Percentiles rank a stretch among this genome's conserved stretches.
phyloP scores from a whole-genome alignment of 192 early-diverging fungal genomes.

The Coemansia sp. region DNA sequence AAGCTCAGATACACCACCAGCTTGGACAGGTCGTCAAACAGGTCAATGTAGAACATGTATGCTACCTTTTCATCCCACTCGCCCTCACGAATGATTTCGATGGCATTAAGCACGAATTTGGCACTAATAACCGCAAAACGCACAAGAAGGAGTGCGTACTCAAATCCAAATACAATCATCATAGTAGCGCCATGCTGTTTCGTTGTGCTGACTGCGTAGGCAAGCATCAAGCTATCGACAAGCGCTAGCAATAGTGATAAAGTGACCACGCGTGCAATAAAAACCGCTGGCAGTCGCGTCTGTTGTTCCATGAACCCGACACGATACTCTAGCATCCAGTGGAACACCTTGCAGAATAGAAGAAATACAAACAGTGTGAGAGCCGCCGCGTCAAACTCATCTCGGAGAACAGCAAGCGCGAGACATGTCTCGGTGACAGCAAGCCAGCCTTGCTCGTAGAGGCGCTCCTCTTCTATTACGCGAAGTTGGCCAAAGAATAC shows the following conservation, averaged over 20 bases:
- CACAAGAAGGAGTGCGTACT: conserved; percentile 88
- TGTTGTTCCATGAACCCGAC: conserved; percentile 75
- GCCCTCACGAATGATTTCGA: conserved; percentile 69
- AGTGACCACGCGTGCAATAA: conserved; percentile 27
- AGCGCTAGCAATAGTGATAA: conserved; percentile 58
- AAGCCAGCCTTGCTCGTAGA: conserved; percentile 98
- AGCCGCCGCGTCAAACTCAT: conserved; percentile 89
- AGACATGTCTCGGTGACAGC: conserved; percentile 95
- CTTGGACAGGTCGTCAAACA: conserved; percentile 87
- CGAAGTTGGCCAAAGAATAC: conserved; percentile 91
- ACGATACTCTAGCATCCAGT: conserved; percentile 92
- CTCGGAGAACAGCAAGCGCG: conserved; percentile 93
- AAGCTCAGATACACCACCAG: conserved; percentile 84
- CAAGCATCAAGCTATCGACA: conserved; percentile 74
- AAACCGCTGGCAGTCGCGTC: conserved; percentile 25
- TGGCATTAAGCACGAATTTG: conserved; percentile 85
- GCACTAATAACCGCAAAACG: conserved; percentile 70
- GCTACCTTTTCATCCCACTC: conserved; percentile 95
- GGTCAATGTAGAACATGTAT: conserved; percentile 88
- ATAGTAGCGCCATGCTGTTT: conserved; percentile 72
- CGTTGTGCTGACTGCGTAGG: conserved; percentile 66
- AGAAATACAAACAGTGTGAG: conserved; percentile 83
- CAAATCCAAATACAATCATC: conserved; percentile 99
- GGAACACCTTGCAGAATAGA: conserved; percentile 91
- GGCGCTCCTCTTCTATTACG: conserved; percentile 93